phyloP scores from a whole-genome alignment of 352 stramenopile species.

The Phytophthora idaei region DNA sequence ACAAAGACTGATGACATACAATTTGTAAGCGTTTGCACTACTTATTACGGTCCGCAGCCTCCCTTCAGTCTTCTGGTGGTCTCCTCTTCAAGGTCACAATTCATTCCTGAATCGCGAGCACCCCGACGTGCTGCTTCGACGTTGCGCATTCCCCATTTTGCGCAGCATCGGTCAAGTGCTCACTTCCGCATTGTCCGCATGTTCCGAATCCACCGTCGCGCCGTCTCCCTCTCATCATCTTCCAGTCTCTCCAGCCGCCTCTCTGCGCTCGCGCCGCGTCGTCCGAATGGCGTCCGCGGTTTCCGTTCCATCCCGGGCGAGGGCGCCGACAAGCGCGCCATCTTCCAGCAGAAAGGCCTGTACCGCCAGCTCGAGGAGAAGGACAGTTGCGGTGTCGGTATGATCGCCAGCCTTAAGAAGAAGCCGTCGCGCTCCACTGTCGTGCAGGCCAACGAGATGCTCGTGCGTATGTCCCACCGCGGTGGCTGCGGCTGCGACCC shows the following conservation, averaged over 20 bases:
- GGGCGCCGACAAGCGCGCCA: constrained; percentile 56
- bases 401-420: constrained; percentile 97
- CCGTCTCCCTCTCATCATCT: constrained; percentile 28
- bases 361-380: constrained; percentile 64
- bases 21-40: neutral
- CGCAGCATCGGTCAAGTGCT: constrained; percentile 3
- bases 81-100: constrained; percentile 5
- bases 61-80: constrained; percentile 37
- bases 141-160: constrained; percentile 22
- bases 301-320: constrained; percentile 55
- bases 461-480: constrained; percentile 96
- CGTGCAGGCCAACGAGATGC: constrained; percentile 96
- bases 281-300: constrained; percentile 26
- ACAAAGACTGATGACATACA: neutral
- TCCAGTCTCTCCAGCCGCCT: constrained; percentile 27
- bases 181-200: constrained; percentile 37
- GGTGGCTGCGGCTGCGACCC: constrained; percentile 96
- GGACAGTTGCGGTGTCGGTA: constrained; percentile 93
- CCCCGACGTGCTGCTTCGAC: constrained; percentile 2
- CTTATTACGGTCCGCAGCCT: neutral
- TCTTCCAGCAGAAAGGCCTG: constrained; percentile 62
- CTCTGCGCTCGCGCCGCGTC: constrained; percentile 16
- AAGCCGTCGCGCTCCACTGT: constrained; percentile 90
- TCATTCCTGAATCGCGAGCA: constrained; percentile 9
- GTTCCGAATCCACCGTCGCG: constrained; percentile 56